phyloP scores from a whole-genome alignment of 352 stramenopile genomes.

The Pythium pyrilobum region DNA sequence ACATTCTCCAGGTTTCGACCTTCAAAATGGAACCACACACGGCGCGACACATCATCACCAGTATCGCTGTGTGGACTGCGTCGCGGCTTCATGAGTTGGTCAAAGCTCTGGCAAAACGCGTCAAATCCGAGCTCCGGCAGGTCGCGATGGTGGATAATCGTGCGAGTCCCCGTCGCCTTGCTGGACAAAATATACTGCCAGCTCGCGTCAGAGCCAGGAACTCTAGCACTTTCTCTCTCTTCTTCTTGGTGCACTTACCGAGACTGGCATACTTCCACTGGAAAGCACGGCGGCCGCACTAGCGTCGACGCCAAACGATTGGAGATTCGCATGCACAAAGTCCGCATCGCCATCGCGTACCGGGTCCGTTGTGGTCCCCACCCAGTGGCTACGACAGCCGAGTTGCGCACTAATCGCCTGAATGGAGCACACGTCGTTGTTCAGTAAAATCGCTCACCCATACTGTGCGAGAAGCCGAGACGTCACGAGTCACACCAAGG shows the following conservation, averaged over 20 bases:
- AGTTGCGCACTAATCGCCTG: slow-evolving; percentile 63
- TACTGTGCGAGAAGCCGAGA: neutral
- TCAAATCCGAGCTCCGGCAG: slow-evolving; percentile 46
- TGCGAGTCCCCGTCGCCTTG: slow-evolving; percentile 51
- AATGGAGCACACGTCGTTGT: neutral
- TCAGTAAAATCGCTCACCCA: too few relatives aligned
- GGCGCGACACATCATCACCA: neutral
- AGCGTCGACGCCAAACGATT: slow-evolving; percentile 40
- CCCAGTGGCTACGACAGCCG: slow-evolving; percentile 42
- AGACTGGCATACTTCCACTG: slow-evolving; percentile 53
- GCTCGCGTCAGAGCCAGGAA: neutral
- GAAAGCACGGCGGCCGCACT: slow-evolving; percentile 29
- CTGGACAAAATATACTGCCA: slow-evolving; percentile 66
- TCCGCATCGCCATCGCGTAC: slow-evolving; percentile 42
- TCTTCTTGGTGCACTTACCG: slow-evolving; percentile 42
- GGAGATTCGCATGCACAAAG: slow-evolving; percentile 45
- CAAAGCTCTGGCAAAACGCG: slow-evolving; percentile 29
- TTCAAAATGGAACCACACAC: slow-evolving; percentile 68
- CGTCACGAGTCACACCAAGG: slow-evolving; percentile 29
- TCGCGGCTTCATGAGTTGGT: neutral
- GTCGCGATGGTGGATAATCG: slow-evolving; percentile 61
- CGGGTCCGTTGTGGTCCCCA: slow-evolving; percentile 57
- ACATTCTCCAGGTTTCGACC: slow-evolving; percentile 62
- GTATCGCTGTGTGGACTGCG: neutral
- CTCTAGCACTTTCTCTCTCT: too few relatives aligned